Evolutionary conservation across 73 alveolate species (phyloP).

Genomic region (Breviolum minutum): DNA sequence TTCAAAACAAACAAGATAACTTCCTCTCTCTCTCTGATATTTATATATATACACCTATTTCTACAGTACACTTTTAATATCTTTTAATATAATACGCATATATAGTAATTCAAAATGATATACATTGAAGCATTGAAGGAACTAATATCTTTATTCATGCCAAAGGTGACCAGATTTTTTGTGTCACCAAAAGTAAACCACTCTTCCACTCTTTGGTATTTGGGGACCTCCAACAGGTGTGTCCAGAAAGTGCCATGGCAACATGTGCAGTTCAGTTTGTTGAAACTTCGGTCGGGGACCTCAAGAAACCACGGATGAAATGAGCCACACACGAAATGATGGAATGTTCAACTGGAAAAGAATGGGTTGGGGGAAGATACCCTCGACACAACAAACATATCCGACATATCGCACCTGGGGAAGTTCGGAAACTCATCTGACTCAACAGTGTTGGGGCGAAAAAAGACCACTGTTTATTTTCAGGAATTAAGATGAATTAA

Average conservation of each 20-base stretch:
- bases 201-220: not conserved
- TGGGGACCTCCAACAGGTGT: not conserved
- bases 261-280: slow-evolving; percentile 66
- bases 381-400: too few relatives aligned
- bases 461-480: too few relatives aligned
- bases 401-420: too few relatives aligned
- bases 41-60: not conserved
- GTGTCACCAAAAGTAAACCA: not conserved
- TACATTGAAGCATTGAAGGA: not conserved
- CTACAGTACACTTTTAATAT: not conserved
- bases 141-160: not conserved
- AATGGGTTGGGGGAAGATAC: too few relatives aligned
- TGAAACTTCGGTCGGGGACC: slow-evolving; percentile 24
- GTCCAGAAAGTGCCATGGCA: slow-evolving; percentile 61
- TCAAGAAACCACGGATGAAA: too few relatives aligned
- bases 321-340: too few relatives aligned
- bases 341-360: too few relatives aligned
- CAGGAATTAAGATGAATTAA: too few relatives aligned
- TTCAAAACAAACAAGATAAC: too few relatives aligned
- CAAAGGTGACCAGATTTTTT: not conserved
- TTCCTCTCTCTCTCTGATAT: not conserved
- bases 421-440: too few relatives aligned
- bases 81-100: not conserved
- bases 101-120: not conserved
- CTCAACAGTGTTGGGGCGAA: too few relatives aligned